Evolutionary conservation across 1,139 yeast genomes (phyloP).

Genomic region (Diutina pseudorugosa): DNA sequence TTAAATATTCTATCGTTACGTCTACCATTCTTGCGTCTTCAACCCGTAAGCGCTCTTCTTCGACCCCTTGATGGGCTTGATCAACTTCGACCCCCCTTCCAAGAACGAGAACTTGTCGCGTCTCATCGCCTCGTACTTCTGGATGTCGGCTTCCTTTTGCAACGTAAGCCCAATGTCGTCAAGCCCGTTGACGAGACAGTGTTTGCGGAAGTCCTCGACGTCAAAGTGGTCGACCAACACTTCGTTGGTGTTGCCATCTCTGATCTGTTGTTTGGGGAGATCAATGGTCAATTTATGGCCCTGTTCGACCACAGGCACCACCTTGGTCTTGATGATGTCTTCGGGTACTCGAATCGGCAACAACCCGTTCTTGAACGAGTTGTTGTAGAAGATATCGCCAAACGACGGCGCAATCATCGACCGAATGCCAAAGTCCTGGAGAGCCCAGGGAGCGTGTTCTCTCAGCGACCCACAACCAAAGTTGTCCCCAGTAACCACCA

Average conservation of each 20-base stretch:
- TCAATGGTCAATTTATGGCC: constrained; percentile 71
- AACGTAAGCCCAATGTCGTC: constrained; percentile 95
- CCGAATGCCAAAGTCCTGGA: constrained; percentile 92
- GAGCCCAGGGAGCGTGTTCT: constrained; percentile 99
- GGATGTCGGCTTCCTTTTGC: constrained; percentile 72
- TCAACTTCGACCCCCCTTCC: constrained; percentile 67
- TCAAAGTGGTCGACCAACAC: constrained; percentile 74
- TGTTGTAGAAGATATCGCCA: constrained; percentile 95
- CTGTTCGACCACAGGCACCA: constrained; percentile 66
- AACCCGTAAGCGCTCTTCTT: constrained; percentile 61
- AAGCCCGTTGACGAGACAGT: constrained; percentile 84
- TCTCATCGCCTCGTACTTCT: constrained; percentile 64
- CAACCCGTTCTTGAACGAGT: constrained; percentile 90
- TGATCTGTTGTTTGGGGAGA: constrained; percentile 74
- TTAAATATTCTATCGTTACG: neutral
- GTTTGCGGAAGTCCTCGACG: constrained; percentile 84
- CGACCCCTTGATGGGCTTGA: constrained; percentile 57
- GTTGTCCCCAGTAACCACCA: constrained; percentile 90
- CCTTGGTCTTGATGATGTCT: constrained; percentile 53
- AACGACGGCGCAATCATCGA: constrained; percentile 95
- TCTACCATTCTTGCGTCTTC: constrained; percentile 69
- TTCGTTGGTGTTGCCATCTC: constrained; percentile 51
- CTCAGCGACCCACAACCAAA: constrained; percentile 99
- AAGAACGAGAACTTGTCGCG: constrained; percentile 75
- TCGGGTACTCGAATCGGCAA: constrained; percentile 82